Conservation (phyloP, 352 stramenopile genomes). For the Aphanomyces cochlioides region DNA sequence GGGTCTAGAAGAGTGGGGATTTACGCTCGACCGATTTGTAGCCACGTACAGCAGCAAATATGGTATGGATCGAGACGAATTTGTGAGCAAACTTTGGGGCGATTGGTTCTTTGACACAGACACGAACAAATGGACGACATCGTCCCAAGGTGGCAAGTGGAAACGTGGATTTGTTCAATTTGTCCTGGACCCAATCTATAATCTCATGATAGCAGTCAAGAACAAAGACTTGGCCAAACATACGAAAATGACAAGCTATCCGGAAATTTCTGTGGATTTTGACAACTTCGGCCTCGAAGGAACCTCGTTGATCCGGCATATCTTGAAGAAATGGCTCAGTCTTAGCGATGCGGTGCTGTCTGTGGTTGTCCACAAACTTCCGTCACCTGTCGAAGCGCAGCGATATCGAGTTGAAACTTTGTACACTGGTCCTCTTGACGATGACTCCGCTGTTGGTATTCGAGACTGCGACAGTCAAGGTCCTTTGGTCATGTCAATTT, state of each 20-base stretch:
- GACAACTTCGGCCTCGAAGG: constrained; percentile 46
- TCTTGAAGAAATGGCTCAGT: constrained; percentile 93
- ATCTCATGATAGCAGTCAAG: constrained; percentile 90
- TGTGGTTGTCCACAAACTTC: constrained; percentile 93
- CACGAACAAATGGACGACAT: constrained; percentile 81
- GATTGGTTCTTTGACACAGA: constrained; percentile 73
- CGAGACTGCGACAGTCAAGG: constrained; percentile 85
- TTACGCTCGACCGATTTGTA: constrained; percentile 91
- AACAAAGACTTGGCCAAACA: constrained; percentile 57
- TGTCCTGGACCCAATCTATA: constrained; percentile 83
- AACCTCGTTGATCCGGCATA: constrained; percentile 65
- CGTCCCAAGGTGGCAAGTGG: constrained; percentile 62
- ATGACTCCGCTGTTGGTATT: constrained; percentile 84
- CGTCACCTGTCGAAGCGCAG: constrained; percentile 84
- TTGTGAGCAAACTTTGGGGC: constrained; percentile 92
- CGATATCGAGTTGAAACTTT: constrained; percentile 88
- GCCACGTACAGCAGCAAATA: constrained; percentile 84
- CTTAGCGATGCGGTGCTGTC: constrained; percentile 89
- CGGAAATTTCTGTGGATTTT: constrained; percentile 60
- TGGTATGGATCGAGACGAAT: constrained; percentile 71
- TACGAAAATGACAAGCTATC: constrained; percentile 82
- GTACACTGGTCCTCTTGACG: constrained; percentile 92
- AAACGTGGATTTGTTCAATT: constrained; percentile 92
- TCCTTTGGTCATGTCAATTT: constrained; percentile 93
- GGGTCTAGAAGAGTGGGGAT: constrained; percentile 92